Conservation (phyloP, 179 eudicot species). For the Spergularia azorica region DNA sequence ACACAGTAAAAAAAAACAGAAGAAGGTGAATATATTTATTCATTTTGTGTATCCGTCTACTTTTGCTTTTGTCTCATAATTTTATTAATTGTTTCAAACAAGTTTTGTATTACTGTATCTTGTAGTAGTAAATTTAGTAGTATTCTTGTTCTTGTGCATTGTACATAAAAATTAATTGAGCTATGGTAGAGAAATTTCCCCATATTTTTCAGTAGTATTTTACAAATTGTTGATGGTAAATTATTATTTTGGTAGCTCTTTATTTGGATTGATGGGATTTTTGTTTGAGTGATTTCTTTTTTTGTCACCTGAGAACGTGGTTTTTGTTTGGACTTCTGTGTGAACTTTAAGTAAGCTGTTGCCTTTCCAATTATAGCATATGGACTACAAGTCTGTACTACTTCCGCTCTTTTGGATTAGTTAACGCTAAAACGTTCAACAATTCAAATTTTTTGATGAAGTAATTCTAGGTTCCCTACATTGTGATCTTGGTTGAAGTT, state of each 20-base stretch:
- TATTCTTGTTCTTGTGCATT: constrained; percentile 19
- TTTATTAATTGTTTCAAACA: background rate
- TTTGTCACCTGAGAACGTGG: too few species aligned
- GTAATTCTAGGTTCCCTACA: too few species aligned
- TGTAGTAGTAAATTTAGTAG: background rate
- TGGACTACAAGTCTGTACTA: too few species aligned
- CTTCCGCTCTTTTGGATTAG: too few species aligned
- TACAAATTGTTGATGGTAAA: background rate
- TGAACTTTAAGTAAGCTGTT: too few species aligned
- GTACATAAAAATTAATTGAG: constrained; percentile 27
- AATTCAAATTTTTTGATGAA: too few species aligned
- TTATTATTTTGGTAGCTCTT: background rate
- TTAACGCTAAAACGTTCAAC: too few species aligned
- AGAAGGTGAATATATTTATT: constrained; percentile 26
- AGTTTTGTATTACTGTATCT: constrained; percentile 9
- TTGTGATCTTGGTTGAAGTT: too few species aligned
- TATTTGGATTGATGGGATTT: background rate
- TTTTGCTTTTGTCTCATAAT: constrained; percentile 10
- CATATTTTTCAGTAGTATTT: background rate
- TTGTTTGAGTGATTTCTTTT: too few species aligned
- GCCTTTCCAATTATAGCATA: too few species aligned
- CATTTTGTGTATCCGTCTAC: constrained; percentile 28
- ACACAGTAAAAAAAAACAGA: too few species aligned
- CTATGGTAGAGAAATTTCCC: constrained; percentile 2
- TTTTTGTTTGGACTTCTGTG: too few species aligned